A percentile compares a stretch with the other conserved stretches of the same genome.
Conservation (phyloP, 768 basidiomycete genomes). For the Postia placenta region DNA sequence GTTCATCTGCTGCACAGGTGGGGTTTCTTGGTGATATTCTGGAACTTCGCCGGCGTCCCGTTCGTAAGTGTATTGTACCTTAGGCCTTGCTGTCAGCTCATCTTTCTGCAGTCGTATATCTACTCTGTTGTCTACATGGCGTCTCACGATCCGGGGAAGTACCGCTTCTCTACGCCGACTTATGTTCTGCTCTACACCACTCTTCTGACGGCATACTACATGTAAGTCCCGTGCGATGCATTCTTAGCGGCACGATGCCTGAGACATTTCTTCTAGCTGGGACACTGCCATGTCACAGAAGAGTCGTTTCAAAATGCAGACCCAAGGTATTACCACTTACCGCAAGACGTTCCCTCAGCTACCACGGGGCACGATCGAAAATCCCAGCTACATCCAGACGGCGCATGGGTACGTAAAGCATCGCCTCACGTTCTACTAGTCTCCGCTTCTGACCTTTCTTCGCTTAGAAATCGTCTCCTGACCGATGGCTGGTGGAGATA, state of each 20-base stretch:
- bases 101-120: conserved; percentile 54
- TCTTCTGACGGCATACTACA: conserved; percentile 78
- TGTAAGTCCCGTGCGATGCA: conserved; percentile 42
- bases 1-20: conserved; percentile 36
- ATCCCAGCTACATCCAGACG: conserved; percentile 91
- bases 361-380: conserved; percentile 72
- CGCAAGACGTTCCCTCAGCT: conserved; percentile 94
- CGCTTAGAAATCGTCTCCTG: conserved; percentile 74
- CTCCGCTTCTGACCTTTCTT: conserved; percentile 1
- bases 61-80: conserved; percentile 55
- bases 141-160: conserved; percentile 82
- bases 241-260: not conserved
- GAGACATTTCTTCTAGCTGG: conserved; percentile 45
- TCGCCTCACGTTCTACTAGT: not conserved
- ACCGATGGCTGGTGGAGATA: conserved; percentile 93
- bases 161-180: conserved; percentile 75
- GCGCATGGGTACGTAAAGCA: conserved; percentile 73
- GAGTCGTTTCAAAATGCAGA: conserved; percentile 96
- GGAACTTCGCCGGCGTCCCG: conserved; percentile 92
- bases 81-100: not conserved
- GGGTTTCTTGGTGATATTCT: conserved; percentile 98
- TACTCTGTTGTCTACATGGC: conserved; percentile 99
- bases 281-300: conserved; percentile 96
- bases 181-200: conserved; percentile 71
- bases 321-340: conserved; percentile 78